These are phyloP conservation scores for Neocatenulostroma microsporum DNA, from an alignment of 2,329 filamentous ascomycete genomes.

Conservation along the genomic window DNA sequence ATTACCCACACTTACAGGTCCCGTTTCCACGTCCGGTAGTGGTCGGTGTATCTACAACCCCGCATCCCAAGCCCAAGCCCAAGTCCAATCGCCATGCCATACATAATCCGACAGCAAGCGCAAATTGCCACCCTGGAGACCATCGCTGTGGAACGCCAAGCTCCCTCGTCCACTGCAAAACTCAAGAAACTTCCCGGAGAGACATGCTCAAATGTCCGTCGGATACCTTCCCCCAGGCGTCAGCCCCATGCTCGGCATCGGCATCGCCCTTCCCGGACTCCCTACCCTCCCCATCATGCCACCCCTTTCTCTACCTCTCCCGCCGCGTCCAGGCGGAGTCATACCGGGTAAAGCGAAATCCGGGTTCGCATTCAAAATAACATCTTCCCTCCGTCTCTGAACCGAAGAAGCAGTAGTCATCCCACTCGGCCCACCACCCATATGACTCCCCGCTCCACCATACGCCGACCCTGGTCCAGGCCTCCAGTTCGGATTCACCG, in stretches of 20 bases:
- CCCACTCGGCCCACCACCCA: constrained; percentile 2
- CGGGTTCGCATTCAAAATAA: constrained; percentile 70
- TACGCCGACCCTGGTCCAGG: constrained; percentile 40
- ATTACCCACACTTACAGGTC: no score
- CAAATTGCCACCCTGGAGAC: no score
- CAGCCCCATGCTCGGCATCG: constrained; percentile 15
- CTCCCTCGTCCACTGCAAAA: no score
- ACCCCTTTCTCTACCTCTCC: constrained; percentile 25
- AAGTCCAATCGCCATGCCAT: no score
- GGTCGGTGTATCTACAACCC: no score
- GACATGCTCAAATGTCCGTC: constrained; percentile 20
- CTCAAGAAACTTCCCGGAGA: no score
- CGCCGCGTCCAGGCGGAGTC: constrained; percentile 26
- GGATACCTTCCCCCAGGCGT: constrained; percentile 28
- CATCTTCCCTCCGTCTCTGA: constrained; percentile 52
- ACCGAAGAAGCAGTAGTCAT: constrained; percentile 32
- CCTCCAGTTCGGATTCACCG: constrained; percentile 85
- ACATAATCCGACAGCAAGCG: no score
- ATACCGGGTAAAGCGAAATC: constrained; percentile 67
- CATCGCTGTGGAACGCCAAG: no score
- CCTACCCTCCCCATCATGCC: constrained; percentile 18
- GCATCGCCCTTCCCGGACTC: constrained; percentile 4
- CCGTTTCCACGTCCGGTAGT: no score
- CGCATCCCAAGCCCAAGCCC: no score
- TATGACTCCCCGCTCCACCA: constrained; percentile 8